Evolutionary conservation across 805 yeast genomes (phyloP), one percentile per base, ranked within the genome.

Genomic region (Cyberlindnera mycetangii): DNA sequence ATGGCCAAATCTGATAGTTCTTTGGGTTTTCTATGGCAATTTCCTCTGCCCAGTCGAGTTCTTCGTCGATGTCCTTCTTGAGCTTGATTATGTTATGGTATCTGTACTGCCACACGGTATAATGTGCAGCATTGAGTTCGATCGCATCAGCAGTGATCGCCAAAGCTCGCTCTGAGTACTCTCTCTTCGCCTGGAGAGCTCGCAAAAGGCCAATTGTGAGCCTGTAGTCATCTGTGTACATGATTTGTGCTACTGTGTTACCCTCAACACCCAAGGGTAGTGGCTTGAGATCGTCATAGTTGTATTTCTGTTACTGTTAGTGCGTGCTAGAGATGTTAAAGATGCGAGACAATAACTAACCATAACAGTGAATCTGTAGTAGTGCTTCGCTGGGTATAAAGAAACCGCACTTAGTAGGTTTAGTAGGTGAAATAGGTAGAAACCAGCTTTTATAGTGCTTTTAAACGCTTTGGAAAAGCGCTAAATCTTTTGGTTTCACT

Each of bases 1-100:
- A 90, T 55, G 90, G 87, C 97, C 98, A 93, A n/a, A 92, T 84
- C 64, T 93, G 99, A 66, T 93, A 93, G 68, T 90, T 92, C 63
- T 93, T 93, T 32, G 90, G 85, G 61, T 85, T 84, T 11, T 75
- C 81, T 39, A 85, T 59, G 0, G 96, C 90, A 28, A 87, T 67
- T 27, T 71, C 71, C 55, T 87, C 93, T 50, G 89, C 74, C 96
- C 96, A 89, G 31, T 78, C 78, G 31, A 89, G 69, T 58, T 92
- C 96, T 14, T 70, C 66, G 12, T 67, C 55, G 19, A 70, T 50
- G 21, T 66, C 70, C 20, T 62, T 60, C 5, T 62, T 18, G 32
- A 82, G 49, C 24, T 65, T 52, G 19, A 58, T 54, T 19, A 84
- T 56, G 19, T 81, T 81, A 33, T 76, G 68, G 47, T 64, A 80